Evolutionary conservation across 2,329 filamentous ascomycete genomes (phyloP).

Genomic region (Aspergillus quadricinctus): DNA sequence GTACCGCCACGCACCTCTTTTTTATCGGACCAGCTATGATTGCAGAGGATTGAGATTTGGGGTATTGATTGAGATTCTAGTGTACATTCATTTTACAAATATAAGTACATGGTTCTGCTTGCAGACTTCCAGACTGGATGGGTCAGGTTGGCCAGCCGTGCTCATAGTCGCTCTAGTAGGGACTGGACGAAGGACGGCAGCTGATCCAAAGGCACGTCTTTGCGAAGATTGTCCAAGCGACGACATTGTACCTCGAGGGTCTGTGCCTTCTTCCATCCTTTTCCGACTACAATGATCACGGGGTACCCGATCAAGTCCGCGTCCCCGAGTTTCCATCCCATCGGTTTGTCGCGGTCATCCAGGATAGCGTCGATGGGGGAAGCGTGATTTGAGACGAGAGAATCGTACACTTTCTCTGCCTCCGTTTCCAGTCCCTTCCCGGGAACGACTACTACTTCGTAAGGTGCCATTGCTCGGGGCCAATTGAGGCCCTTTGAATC

Average conservation of each 20-base stretch:
- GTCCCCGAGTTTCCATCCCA: constrained; percentile 85
- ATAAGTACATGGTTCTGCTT: not conserved
- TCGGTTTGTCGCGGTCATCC: constrained; percentile 65
- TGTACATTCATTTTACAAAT: not conserved
- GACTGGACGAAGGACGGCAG: constrained; percentile 46
- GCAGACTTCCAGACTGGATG: not conserved
- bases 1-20: constrained; percentile 3
- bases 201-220: constrained; percentile 52
- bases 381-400: constrained; percentile 36
- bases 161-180: constrained; percentile 51
- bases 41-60: not conserved
- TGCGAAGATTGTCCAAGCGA: constrained; percentile 54
- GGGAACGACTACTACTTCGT: constrained; percentile 66
- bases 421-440: constrained; percentile 45
- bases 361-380: constrained; percentile 59
- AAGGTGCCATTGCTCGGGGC: constrained; percentile 83
- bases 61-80: not conserved
- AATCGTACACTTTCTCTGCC: constrained; percentile 61
- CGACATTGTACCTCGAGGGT: constrained; percentile 77
- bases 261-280: constrained; percentile 56
- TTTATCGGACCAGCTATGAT: not conserved
- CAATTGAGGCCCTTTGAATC: constrained; percentile 77
- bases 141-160: not conserved
- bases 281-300: constrained; percentile 73
- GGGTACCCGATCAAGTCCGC: constrained; percentile 88